These are phyloP conservation scores for Fusarium sp. DNA, from an alignment of 2,329 filamentous ascomycete genomes.

Conservation along the genomic window DNA sequence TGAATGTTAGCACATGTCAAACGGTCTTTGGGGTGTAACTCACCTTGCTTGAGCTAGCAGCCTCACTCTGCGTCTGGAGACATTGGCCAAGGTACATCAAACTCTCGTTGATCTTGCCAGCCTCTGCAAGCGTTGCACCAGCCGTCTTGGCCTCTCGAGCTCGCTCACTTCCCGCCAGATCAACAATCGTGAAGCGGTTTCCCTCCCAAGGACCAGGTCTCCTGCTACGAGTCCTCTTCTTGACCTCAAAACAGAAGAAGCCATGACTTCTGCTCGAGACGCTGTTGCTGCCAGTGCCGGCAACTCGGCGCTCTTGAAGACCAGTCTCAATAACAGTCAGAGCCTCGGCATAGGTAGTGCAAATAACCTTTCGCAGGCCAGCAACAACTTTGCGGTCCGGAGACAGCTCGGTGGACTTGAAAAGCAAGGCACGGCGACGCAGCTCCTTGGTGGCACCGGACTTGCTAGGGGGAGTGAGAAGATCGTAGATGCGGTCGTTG, in stretches of 20 bases:
- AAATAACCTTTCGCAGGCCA: constrained; percentile 90
- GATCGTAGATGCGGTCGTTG: constrained; percentile 97
- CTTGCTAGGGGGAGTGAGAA: constrained; percentile 75
- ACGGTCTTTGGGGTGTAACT: constrained; percentile 10
- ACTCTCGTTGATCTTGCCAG: constrained; percentile 98
- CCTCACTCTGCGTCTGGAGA: constrained; percentile 91
- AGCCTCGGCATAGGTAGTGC: constrained; percentile 83
- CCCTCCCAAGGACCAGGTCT: constrained; percentile 74
- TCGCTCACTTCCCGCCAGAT: constrained; percentile 92
- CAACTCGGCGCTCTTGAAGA: constrained; percentile 85
- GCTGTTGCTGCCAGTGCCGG: constrained; percentile 93
- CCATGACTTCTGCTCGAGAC: constrained; percentile 93
- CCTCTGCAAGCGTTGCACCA: constrained; percentile 91
- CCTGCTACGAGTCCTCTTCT: constrained; percentile 72
- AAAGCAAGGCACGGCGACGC: constrained; percentile 83
- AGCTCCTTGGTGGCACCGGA: constrained; percentile 74
- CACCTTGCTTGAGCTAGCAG: constrained; percentile 80
- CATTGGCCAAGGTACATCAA: constrained; percentile 99
- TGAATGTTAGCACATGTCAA: constrained; percentile 27
- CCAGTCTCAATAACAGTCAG: constrained; percentile 91
- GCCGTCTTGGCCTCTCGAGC: constrained; percentile 94
- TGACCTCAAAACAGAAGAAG: constrained; percentile 95
- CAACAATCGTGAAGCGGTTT: constrained; percentile 87
- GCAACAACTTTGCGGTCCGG: constrained; percentile 95
- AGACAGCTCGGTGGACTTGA: constrained; percentile 90